phyloP scores from a whole-genome alignment of 2,329 filamentous ascomycete species.

The Hypoxylon sp. region DNA sequence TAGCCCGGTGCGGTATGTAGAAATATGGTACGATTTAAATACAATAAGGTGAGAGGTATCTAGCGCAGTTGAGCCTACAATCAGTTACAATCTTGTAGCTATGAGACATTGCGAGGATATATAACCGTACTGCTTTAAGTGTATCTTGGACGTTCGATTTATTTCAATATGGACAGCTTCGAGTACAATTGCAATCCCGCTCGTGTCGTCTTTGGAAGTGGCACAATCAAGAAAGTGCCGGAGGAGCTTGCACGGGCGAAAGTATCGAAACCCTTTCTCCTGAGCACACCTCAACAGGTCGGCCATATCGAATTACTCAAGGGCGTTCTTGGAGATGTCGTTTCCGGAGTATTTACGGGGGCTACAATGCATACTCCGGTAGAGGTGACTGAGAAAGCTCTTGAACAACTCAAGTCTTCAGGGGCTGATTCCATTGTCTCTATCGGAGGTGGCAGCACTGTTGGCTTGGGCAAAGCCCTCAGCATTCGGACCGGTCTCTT shows the following conservation, averaged over 20 bases:
- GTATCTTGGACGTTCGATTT: neutral
- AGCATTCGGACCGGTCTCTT: constrained; percentile 67
- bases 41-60: constrained; percentile 13
- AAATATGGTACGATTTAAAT: constrained; percentile 1
- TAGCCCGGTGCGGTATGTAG: constrained; percentile 26
- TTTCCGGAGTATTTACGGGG: constrained; percentile 61
- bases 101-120: neutral
- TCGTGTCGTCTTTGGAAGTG: constrained; percentile 69
- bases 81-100: neutral
- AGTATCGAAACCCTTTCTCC: constrained; percentile 65
- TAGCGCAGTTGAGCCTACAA: constrained; percentile 1
- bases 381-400: constrained; percentile 61
- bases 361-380: constrained; percentile 75
- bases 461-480: constrained; percentile 73
- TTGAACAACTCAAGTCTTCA: constrained; percentile 61
- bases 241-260: constrained; percentile 62
- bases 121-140: neutral
- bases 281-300: constrained; percentile 69
- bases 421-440: constrained; percentile 70
- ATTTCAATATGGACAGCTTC: constrained; percentile 64
- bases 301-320: constrained; percentile 56
- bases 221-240: constrained; percentile 65
- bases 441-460: constrained; percentile 74
- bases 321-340: constrained; percentile 50
- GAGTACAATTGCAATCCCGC: constrained; percentile 68